These are phyloP conservation scores for Stachybotrys chartarum DNA, from an alignment of 2,329 filamentous ascomycete genomes.

Conservation along the genomic window DNA sequence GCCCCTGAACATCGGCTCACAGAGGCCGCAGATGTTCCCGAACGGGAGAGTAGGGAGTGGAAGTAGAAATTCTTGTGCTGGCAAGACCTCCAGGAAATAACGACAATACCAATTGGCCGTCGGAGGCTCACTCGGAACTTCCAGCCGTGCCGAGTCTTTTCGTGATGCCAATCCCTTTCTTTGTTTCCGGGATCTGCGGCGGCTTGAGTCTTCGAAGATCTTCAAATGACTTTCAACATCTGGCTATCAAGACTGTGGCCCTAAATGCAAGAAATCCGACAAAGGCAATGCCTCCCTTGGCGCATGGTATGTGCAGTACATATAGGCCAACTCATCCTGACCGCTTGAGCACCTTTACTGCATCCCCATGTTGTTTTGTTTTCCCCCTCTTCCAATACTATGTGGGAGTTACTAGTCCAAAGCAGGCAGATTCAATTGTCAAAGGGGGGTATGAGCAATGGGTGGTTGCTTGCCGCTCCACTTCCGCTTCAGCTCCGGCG, in stretches of 20 bases:
- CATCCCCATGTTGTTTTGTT: background rate
- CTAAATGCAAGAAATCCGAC: background rate
- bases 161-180: too few species aligned
- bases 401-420: background rate
- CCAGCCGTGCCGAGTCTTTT: too few species aligned
- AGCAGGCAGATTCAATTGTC: background rate
- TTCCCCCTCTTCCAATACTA: background rate
- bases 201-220: background rate
- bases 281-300: background rate
- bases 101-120: too few species aligned
- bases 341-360: background rate
- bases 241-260: background rate
- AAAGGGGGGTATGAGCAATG: background rate
- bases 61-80: too few species aligned
- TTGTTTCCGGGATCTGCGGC: too few species aligned
- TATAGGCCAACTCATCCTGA: background rate
- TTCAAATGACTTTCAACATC: background rate
- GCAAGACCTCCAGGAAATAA: too few species aligned
- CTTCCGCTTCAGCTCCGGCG: constrained; percentile 1
- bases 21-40: too few species aligned
- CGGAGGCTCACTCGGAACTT: too few species aligned
- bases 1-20: too few species aligned
- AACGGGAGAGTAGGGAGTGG: too few species aligned
- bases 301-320: too few species aligned
- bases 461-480: background rate